Base-by-base conservation (phyloP, 2,329 filamentous ascomycete species). In the Trichoderma sp. region DNA sequence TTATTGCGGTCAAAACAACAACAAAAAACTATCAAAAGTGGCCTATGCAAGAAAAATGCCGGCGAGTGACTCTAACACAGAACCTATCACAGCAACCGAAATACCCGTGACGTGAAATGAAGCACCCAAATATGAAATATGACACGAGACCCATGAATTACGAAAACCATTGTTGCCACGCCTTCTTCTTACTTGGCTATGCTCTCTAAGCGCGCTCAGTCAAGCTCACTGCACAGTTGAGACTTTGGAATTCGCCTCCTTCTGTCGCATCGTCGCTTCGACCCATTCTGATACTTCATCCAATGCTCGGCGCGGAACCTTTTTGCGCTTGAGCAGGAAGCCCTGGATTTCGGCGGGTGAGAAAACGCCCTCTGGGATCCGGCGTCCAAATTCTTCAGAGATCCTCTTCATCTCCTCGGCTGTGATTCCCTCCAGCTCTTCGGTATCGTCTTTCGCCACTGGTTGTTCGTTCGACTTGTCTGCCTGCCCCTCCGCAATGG, bases 331-430 rank as follows among this genome's bases (percentile, higher is more conserved):
- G 59, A 91, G 80, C 71, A 92, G 76, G 78, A 90, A 92, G 0
- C 89, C 89, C 77, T 91, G 89, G 55, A 92, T 87, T 78, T 91
- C 87, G 0, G 90, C 90, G 0, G 90, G 88, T 28, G 84, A 86
- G 73, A 90, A 86, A 55, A 80, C 78, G 2, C 79, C 81, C n/a
- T 84, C 80, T 0, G 88, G 87, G n/a, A 92, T 85, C 68, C 83
- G 81, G 2, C 79, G 74, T 1, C 86, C 84, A 75, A 92, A 92
- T 34, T 82, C 75, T 6, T 74, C 73, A 0, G 88, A 85, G 17
- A 90, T 80, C 4, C 68, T 73, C 7, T 78, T 76, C 23, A 90
- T 79, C 73, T 85, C 83, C n/a, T 81, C 78, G 4, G 76, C 71
- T 0, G 78, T 67, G 43, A 73, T 68, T 4, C 12, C 50, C 4